Evolutionary conservation across 106 monocot genomes (phyloP).

Genomic region (Apostasia ramifera): DNA sequence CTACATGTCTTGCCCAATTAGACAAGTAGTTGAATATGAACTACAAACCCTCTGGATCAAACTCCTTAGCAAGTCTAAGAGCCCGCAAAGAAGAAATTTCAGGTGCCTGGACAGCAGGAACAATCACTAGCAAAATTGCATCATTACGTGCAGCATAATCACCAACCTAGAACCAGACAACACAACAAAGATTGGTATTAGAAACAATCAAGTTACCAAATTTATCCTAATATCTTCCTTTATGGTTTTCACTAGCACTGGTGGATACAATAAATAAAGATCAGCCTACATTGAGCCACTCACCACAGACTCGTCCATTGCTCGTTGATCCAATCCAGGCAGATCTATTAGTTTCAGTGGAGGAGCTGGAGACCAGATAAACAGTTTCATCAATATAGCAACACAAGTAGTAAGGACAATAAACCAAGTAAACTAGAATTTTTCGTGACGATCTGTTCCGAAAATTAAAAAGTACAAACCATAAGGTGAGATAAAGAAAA

Average conservation of each 20-base stretch:
- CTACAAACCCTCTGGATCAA: conserved; percentile 69
- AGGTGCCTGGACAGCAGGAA: conserved; percentile 78
- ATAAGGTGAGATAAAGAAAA: too few relatives aligned
- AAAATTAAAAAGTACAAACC: not conserved
- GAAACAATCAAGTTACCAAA: too few relatives aligned
- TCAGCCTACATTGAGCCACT: conserved; percentile 2
- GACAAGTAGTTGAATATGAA: not conserved
- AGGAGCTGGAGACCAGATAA: conserved; percentile 53
- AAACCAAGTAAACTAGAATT: not conserved
- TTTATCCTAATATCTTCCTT: too few relatives aligned
- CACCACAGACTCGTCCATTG: conserved; percentile 81
- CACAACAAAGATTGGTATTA: too few relatives aligned
- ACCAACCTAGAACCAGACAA: conserved; percentile 34
- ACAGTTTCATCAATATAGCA: not conserved
- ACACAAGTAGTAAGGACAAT: not conserved
- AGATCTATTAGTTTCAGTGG: conserved; percentile 88
- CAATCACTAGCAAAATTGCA: conserved; percentile 78
- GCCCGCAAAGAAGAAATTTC: conserved; percentile 83
- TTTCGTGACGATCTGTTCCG: too few relatives aligned
- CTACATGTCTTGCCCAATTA: not conserved
- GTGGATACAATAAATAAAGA: too few relatives aligned
- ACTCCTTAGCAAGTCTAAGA: conserved; percentile 71
- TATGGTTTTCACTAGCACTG: too few relatives aligned
- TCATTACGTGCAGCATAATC: conserved; percentile 85
- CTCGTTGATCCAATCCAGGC: conserved; percentile 80